Evolutionary conservation across 2,329 filamentous ascomycete genomes (phyloP).

Genomic region (Ascochyta lentis): DNA sequence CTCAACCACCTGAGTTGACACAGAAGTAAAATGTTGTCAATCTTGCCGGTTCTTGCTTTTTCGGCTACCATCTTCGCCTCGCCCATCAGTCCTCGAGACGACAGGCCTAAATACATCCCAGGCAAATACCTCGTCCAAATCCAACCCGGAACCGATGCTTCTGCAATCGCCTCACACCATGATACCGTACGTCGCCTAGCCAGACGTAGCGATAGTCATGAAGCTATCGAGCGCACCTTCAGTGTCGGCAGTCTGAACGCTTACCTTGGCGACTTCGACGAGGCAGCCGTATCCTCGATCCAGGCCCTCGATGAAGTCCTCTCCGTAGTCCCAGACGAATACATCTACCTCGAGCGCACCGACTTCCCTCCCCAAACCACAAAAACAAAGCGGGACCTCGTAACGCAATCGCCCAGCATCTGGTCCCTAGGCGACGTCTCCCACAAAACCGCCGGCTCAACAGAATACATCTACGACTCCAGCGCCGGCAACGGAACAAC

Average conservation of each 20-base stretch:
- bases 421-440: constrained; percentile 27
- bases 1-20: too few relatives aligned
- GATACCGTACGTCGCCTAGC: constrained; percentile 20
- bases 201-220: constrained; percentile 9
- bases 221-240: constrained; percentile 20
- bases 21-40: not conserved
- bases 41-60: constrained; percentile 1
- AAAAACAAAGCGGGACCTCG: not conserved
- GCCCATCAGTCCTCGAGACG: not conserved
- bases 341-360: constrained; percentile 7
- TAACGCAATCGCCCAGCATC: constrained; percentile 8
- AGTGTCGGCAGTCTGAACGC: constrained; percentile 27
- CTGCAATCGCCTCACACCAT: constrained; percentile 19
- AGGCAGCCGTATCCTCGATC: constrained; percentile 44
- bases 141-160: constrained; percentile 31
- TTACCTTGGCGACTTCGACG: constrained; percentile 56
- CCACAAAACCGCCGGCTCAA: constrained; percentile 5
- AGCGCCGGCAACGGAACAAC: constrained; percentile 40
- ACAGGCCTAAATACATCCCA: constrained; percentile 25
- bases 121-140: constrained; percentile 52
- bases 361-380: not conserved
- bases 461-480: constrained; percentile 16
- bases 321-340: constrained; percentile 7
- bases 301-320: constrained; percentile 3
- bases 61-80: not conserved